Conservation (phyloP, 2,329 filamentous ascomycete species). For the Botryotinia convoluta region DNA sequence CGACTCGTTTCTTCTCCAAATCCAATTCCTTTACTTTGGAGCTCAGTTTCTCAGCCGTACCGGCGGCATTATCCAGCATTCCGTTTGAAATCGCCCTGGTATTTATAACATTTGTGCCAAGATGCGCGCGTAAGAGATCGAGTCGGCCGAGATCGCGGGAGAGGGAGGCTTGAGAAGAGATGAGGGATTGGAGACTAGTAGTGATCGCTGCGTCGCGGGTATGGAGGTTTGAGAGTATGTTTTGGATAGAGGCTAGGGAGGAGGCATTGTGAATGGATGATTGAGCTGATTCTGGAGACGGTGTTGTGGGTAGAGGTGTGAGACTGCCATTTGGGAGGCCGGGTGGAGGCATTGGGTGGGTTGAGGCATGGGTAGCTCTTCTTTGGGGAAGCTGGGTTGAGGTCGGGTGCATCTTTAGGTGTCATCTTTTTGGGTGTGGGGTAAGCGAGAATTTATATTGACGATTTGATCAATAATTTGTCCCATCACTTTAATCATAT, state of each 20-base stretch:
- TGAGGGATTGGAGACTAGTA: conserved; percentile 68
- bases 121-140: conserved; percentile 82
- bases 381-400: conserved; percentile 22
- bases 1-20: conserved; percentile 85
- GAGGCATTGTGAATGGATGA: conserved; percentile 63
- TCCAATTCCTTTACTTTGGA: conserved; percentile 84
- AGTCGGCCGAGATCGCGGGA: conserved; percentile 82
- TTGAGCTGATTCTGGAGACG: conserved; percentile 19
- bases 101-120: conserved; percentile 82
- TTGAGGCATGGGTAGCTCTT: conserved; percentile 35
- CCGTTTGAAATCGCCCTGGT: conserved; percentile 81
- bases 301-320: conserved; percentile 24
- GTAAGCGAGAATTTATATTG: conserved; percentile 29
- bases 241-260: conserved; percentile 75
- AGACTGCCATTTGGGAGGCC: conserved; percentile 38
- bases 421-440: conserved; percentile 21
- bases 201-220: conserved; percentile 73
- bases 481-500: not conserved
- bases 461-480: not conserved
- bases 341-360: conserved; percentile 39
- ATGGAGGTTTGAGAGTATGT: conserved; percentile 72
- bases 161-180: conserved; percentile 82
- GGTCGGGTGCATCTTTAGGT: conserved; percentile 22
- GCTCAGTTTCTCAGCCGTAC: conserved; percentile 82
- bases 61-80: conserved; percentile 84